Percentiles rank a stretch among this genome's conserved stretches.
Evolutionary conservation across 371 early-diverging fungal species (phyloP).

Genomic region (Synchytrium microbalum): DNA sequence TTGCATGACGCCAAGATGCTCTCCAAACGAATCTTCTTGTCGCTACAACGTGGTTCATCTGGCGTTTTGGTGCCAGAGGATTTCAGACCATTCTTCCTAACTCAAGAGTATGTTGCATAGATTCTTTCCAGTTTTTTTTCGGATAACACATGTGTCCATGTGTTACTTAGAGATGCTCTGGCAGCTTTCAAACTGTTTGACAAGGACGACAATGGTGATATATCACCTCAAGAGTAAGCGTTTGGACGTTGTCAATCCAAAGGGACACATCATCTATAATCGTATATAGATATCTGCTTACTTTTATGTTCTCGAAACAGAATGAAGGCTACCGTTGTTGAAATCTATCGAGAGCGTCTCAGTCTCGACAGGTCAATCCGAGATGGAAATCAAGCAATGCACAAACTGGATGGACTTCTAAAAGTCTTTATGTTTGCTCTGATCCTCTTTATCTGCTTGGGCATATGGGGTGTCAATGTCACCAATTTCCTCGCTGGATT

Average conservation of each 20-base stretch:
- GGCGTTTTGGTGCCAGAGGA: conserved; percentile 1
- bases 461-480: conserved; percentile 9
- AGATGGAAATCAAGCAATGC: conserved; percentile 59
- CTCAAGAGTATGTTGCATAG: too few species aligned
- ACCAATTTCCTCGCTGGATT: conserved; percentile 1
- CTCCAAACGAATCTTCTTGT: not conserved
- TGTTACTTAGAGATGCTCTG: conserved; percentile 47
- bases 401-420: conserved; percentile 59
- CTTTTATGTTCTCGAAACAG: too few species aligned
- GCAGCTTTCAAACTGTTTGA: conserved; percentile 63
- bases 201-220: conserved; percentile 64
- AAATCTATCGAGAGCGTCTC: conserved; percentile 59
- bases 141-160: too few species aligned
- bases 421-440: conserved; percentile 42
- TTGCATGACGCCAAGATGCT: too few species aligned
- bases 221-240: conserved; percentile 46
- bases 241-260: not conserved
- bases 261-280: not conserved
- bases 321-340: conserved; percentile 53
- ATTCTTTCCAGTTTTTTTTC: too few species aligned
- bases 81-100: not conserved
- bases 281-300: not conserved
- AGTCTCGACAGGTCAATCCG: conserved; percentile 51
- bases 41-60: conserved; percentile 1
- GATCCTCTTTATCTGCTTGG: conserved; percentile 36